Base-by-base conservation (phyloP, 768 basidiomycete species). In the Tricholoma sp. region DNA sequence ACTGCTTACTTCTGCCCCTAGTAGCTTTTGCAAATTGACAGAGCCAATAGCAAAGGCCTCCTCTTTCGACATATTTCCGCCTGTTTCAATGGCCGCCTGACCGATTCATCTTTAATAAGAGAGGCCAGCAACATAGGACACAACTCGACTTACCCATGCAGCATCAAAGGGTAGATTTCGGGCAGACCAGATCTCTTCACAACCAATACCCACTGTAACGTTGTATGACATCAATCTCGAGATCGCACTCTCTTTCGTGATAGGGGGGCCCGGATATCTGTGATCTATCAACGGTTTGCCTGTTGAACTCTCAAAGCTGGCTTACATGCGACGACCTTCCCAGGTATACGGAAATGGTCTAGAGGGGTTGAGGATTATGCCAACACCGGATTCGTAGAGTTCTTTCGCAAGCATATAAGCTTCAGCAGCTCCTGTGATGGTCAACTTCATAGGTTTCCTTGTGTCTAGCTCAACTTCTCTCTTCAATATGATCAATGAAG, bases 111-210 rank as follows among this genome's bases (percentile, higher is more conserved):
- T 17, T 42, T 11, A 39, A 32, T 42, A 32, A 15, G n/a, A 18
- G 32, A 17, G n/a, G n/a, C 52, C 15, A 18, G 37, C 12, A 32
- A 45, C 6, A 24, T 50, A 24, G 6, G 15, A 12, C 13, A 15
- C 15, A 55, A 37, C 17, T 17, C 52, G 17, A 73, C 83, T 62
- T 59, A 87, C 89, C 93, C 94, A 95, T 42, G 82, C 89, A 31
- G 84, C 71, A 60, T 96, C 92, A 61, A 93, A 89, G 13, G 88
- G 81, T 9, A 88, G 77, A 65, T 88, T 91, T 24, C 89, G 81
- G 6, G 88, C 86, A 28, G 79, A 76, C 87, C 86, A 92, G 39
- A 80, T 80, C 58, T 84, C 82, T 45, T 77, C 70, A 47, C 74
- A 73, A 15, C 87, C 88, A 48, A 92, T 65, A 7, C 83, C 89